These are phyloP conservation scores for Actinidia arguta DNA, from an alignment of 179 eudicot species.

Conservation along the genomic window DNA sequence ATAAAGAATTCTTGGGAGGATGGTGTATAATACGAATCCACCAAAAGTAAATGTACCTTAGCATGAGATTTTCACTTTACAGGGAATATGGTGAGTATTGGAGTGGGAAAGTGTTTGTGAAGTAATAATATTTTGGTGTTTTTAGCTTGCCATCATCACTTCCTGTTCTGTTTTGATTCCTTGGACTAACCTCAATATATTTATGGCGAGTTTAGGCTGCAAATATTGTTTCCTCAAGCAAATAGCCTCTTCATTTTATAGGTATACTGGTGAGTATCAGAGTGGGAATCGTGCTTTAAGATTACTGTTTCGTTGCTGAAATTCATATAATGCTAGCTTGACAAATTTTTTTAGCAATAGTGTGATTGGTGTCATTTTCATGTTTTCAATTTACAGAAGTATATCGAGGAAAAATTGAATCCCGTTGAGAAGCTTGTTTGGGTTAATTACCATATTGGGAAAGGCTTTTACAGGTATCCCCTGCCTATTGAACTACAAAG, in stretches of 20 bases:
- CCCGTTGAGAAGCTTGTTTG: constrained; percentile 68
- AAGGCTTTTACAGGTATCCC: constrained; percentile 77
- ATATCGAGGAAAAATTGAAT: constrained; percentile 73
- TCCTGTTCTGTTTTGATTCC: not conserved
- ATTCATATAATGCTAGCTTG: not conserved
- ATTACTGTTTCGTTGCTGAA: not conserved
- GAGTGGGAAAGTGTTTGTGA: too few relatives aligned
- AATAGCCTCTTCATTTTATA: constrained; percentile 81
- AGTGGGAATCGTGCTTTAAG: constrained; percentile 3
- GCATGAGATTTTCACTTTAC: too few relatives aligned
- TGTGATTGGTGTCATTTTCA: constrained; percentile 17
- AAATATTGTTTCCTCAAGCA: constrained; percentile 73
- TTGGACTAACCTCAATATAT: not conserved
- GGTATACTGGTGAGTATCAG: constrained; percentile 55
- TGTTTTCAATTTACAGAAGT: constrained; percentile 48
- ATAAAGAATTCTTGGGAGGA: not conserved
- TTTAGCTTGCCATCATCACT: not conserved
- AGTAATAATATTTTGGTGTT: too few relatives aligned
- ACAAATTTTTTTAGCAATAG: not conserved
- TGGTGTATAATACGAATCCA: not conserved
- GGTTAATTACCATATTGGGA: constrained; percentile 63
- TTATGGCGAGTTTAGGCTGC: constrained; percentile 57
- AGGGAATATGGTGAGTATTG: too few relatives aligned
- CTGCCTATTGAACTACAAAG: not conserved
- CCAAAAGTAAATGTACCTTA: too few relatives aligned